Percentiles rank a stretch among this genome's conserved stretches.
Evolutionary conservation across 192 early-diverging fungal genomes (phyloP).

Genomic region (Backusella liffmaniae): DNA sequence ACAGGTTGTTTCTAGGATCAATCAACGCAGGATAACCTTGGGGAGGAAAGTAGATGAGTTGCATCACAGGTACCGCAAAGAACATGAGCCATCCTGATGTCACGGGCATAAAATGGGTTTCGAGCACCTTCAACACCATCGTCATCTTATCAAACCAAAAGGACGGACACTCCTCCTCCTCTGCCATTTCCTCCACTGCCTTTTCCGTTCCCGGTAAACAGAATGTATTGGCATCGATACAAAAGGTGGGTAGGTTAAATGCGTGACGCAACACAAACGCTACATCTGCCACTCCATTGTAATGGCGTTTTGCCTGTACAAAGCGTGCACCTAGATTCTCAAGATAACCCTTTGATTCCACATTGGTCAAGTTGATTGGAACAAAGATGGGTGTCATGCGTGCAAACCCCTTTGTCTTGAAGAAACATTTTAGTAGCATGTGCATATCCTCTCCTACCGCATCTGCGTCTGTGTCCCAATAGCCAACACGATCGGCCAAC

Average conservation of each 20-base stretch:
- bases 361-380: slow-evolving; percentile 62
- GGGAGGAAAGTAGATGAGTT: slow-evolving; percentile 40
- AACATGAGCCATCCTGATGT: slow-evolving; percentile 54
- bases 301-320: slow-evolving; percentile 65
- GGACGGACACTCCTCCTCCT: background rate
- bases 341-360: slow-evolving; percentile 49
- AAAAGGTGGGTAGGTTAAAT: slow-evolving; percentile 5
- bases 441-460: slow-evolving; percentile 76
- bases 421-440: slow-evolving; percentile 78
- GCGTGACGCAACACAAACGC: slow-evolving; percentile 51
- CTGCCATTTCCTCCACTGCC: background rate
- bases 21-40: slow-evolving; percentile 10
- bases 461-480: slow-evolving; percentile 74
- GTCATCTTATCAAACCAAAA: slow-evolving; percentile 41
- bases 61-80: slow-evolving; percentile 48
- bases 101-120: slow-evolving; percentile 48
- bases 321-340: slow-evolving; percentile 55
- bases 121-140: slow-evolving; percentile 42
- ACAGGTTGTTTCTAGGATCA: slow-evolving; percentile 34
- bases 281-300: slow-evolving; percentile 70
- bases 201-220: background rate
- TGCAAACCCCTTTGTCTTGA: slow-evolving; percentile 60
- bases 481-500: slow-evolving; percentile 63
- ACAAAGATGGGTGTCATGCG: slow-evolving; percentile 66
- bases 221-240: background rate